phyloP scores from a whole-genome alignment of 2,329 filamentous ascomycete genomes.

The Ceratocystis cacaofunesta region DNA sequence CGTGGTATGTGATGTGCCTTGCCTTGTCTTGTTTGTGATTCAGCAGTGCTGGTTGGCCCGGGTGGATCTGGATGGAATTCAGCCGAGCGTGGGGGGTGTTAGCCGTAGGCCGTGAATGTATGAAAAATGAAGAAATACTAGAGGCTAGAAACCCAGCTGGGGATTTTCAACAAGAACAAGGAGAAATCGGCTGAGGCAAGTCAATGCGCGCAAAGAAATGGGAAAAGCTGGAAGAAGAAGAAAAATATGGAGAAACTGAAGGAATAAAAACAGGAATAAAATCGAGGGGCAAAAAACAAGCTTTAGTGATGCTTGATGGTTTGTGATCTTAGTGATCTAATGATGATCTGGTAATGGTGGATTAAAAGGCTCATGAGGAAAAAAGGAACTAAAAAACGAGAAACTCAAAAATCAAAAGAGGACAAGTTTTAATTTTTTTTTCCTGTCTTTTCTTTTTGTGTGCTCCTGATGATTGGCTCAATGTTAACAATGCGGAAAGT shows the following conservation, averaged over 20 bases:
- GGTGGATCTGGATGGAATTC: background rate
- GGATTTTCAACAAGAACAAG: background rate
- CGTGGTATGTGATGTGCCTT: no score
- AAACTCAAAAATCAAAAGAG: background rate
- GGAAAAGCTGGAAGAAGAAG: background rate
- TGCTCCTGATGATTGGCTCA: background rate
- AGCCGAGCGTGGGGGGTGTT: background rate
- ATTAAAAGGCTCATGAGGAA: background rate
- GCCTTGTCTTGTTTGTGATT: no score
- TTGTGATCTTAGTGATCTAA: no score
- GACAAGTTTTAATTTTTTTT: background rate
- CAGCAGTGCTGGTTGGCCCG: no score
- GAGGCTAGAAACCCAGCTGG: background rate
- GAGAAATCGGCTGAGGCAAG: background rate
- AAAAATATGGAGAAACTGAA: background rate
- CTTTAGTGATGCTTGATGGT: no score
- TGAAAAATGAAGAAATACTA: constrained; percentile 4
- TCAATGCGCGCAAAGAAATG: background rate
- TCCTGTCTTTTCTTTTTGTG: background rate
- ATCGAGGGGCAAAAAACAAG: background rate
- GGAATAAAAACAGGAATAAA: background rate
- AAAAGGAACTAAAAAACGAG: background rate
- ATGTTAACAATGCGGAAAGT: no score
- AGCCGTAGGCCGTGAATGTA: background rate
- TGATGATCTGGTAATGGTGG: background rate